Conservation (phyloP, 1,284 basidiomycete species). For the Spongiforma sp. region DNA sequence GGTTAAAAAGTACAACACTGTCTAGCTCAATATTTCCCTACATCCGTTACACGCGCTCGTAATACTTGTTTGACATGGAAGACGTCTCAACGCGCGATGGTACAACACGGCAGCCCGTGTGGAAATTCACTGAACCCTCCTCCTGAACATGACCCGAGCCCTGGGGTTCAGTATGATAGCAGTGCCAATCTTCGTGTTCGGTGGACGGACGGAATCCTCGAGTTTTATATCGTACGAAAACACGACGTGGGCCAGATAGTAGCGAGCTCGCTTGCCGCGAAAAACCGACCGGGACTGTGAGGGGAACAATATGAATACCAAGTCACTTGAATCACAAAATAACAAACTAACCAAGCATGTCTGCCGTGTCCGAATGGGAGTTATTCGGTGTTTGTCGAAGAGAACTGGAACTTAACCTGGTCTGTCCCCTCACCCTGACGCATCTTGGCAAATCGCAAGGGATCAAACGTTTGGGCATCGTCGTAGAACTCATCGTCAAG, state of each 20-base stretch:
- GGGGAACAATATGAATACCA: too few relatives aligned
- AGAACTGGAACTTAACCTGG: constrained; percentile 20
- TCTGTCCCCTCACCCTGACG: constrained; percentile 11
- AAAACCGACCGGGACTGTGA: constrained; percentile 39
- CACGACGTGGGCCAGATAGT: constrained; percentile 35
- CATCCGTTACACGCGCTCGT: too few relatives aligned
- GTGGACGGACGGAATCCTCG: constrained; percentile 4
- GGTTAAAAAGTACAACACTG: too few relatives aligned
- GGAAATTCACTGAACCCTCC: too few relatives aligned
- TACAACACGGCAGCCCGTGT: too few relatives aligned
- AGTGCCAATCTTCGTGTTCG: constrained; percentile 14
- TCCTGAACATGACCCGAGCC: neutral
- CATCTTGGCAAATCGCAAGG: constrained; percentile 36
- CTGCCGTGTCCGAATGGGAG: constrained; percentile 23
- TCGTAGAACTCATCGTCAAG: constrained; percentile 31
- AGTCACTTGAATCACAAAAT: neutral
- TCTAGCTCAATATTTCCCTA: too few relatives aligned
- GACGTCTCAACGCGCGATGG: too few relatives aligned
- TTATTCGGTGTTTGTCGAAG: constrained; percentile 13
- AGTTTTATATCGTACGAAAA: constrained; percentile 36
- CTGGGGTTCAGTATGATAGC: constrained; percentile 1
- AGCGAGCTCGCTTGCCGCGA: constrained; percentile 33
- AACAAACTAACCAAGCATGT: constrained; percentile 21
- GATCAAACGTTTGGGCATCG: constrained; percentile 34
- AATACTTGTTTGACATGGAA: too few relatives aligned